These are phyloP conservation scores for Trichoderma sp. DNA, from an alignment of 2,329 filamentous ascomycete species.

Conservation along the genomic window DNA sequence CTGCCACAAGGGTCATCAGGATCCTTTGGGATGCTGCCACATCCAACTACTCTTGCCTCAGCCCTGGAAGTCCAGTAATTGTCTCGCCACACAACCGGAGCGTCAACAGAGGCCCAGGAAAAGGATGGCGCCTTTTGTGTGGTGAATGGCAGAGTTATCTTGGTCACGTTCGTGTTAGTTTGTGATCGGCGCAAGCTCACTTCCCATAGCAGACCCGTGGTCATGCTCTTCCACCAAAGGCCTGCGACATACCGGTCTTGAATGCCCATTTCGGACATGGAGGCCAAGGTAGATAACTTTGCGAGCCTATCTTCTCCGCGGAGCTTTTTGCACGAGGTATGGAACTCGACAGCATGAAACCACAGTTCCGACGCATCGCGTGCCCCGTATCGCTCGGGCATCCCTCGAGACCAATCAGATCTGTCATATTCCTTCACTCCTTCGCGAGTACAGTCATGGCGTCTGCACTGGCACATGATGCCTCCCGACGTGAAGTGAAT, in stretches of 20 bases:
- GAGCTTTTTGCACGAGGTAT: neutral
- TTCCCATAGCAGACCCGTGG: constrained; percentile 12
- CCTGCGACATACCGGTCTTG: constrained; percentile 9
- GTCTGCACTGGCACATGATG: neutral
- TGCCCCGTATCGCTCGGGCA: neutral
- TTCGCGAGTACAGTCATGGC: neutral
- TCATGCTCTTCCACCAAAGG: neutral
- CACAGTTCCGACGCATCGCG: neutral
- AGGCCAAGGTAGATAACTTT: neutral
- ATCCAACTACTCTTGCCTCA: neutral
- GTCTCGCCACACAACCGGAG: neutral
- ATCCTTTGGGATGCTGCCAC: neutral
- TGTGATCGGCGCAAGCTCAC: neutral
- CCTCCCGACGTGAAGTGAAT: neutral
- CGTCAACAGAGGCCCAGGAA: constrained; percentile 15
- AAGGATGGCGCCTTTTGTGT: constrained; percentile 10
- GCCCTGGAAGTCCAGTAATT: neutral
- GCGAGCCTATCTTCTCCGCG: neutral
- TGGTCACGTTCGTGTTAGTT: neutral
- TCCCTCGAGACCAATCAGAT: neutral
- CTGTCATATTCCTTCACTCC: neutral
- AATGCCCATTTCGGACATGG: neutral
- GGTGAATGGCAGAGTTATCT: neutral
- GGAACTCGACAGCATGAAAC: neutral
- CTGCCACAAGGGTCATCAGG: neutral